Conservation (phyloP, 73 alveolate genomes). For the Effrenium voratum region DNA sequence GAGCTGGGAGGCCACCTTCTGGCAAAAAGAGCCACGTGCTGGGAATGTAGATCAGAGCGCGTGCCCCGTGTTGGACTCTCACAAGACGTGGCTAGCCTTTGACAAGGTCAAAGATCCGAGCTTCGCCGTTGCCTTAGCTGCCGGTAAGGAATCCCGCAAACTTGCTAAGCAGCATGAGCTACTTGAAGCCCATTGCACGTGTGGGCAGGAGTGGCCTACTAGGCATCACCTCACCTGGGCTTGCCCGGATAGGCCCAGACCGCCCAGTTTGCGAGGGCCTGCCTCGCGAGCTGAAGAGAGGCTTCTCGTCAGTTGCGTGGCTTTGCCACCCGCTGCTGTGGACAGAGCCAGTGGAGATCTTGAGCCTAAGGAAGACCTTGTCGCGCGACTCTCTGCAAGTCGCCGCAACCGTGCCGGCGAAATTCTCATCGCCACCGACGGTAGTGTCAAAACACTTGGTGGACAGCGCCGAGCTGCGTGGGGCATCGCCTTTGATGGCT, state of each 20-base stretch:
- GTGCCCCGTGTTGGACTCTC: not conserved
- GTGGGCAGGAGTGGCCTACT: not conserved
- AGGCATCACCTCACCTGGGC: not conserved
- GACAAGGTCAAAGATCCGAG: not conserved
- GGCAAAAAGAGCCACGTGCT: conserved; percentile 22
- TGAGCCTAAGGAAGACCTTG: not conserved
- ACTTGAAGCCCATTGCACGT: not conserved
- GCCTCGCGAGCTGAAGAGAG: not conserved
- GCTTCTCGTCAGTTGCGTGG: not conserved
- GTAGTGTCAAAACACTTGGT: not conserved
- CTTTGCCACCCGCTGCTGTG: not conserved
- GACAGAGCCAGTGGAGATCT: not conserved
- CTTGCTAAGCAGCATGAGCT: not conserved
- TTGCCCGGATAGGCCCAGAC: not conserved
- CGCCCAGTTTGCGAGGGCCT: too few relatives aligned
- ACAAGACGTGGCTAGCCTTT: not conserved
- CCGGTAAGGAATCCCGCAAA: not conserved
- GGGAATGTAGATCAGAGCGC: not conserved
- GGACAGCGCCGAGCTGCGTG: not conserved
- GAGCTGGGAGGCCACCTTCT: not conserved
- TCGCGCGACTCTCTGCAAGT: too few relatives aligned
- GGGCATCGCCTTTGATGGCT: not conserved
- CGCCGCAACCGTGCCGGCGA: not conserved
- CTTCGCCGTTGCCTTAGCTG: not conserved
- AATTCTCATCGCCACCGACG: not conserved